Percentiles rank a stretch among this genome's conserved stretches.
These are phyloP conservation scores for Cystobasidium slooffiae DNA, from an alignment of 1,284 basidiomycete species.

Conservation along the genomic window DNA sequence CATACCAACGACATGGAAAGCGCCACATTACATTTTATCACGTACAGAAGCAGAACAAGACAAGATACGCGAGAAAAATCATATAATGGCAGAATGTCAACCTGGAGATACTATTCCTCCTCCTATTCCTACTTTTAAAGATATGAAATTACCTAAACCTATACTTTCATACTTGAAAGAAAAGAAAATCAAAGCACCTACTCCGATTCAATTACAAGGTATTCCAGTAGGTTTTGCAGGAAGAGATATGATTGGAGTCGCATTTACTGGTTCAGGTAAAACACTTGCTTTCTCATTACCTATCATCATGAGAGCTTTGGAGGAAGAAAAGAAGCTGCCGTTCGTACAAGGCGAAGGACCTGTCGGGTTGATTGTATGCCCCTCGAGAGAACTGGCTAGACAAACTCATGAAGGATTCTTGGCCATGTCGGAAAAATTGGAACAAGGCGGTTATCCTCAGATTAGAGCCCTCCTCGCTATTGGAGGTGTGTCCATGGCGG, in stretches of 20 bases:
- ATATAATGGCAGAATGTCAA: slow-evolving; percentile 76
- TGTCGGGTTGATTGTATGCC: slow-evolving; percentile 91
- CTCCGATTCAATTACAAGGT: slow-evolving; percentile 97
- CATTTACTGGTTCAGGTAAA: slow-evolving; percentile 60
- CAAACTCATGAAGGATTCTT: slow-evolving; percentile 96
- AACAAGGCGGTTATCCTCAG: slow-evolving; percentile 81
- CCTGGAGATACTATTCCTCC: slow-evolving; percentile 76
- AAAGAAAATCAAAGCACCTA: slow-evolving; percentile 83
- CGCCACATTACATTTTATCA: slow-evolving; percentile 80
- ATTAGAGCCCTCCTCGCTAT: slow-evolving; percentile 89
- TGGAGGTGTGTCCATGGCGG: slow-evolving; percentile 96
- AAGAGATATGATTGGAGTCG: slow-evolving; percentile 61
- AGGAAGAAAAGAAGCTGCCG: slow-evolving; percentile 88
- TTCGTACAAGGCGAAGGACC: slow-evolving; percentile 93
- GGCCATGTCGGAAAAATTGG: slow-evolving; percentile 79
- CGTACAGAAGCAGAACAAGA: slow-evolving; percentile 72
- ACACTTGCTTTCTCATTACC: slow-evolving; percentile 60
- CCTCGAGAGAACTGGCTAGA: slow-evolving; percentile 87
- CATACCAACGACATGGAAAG: slow-evolving; percentile 84
- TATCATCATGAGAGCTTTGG: slow-evolving; percentile 78
- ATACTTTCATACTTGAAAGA: slow-evolving; percentile 80
- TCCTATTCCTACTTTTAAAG: slow-evolving; percentile 91
- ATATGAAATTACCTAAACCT: slow-evolving; percentile 94
- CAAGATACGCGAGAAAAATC: slow-evolving; percentile 81
- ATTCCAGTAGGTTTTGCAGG: slow-evolving; percentile 78